Evolutionary conservation across 306 rosid species (phyloP).

Genomic region (Lathyrus sativus): DNA sequence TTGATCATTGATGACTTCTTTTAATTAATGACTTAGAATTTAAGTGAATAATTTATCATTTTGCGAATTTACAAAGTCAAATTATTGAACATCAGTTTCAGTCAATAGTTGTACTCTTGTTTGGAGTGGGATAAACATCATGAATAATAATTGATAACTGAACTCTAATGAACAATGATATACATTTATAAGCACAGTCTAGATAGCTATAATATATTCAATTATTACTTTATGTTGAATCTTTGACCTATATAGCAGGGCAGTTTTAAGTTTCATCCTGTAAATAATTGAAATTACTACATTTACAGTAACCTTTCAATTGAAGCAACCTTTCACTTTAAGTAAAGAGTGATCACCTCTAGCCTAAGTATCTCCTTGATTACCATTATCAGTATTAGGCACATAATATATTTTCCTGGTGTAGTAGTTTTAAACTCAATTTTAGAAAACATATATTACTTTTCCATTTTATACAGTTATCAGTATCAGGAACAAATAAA

Average conservation of each 20-base stretch:
- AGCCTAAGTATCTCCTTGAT: constrained; percentile 19
- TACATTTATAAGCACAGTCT: constrained; percentile 14
- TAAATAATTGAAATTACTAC: background rate
- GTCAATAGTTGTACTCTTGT: background rate
- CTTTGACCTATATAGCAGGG: constrained; percentile 18
- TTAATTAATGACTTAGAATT: too few relatives aligned
- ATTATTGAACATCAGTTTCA: background rate
- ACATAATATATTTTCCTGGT: too few relatives aligned
- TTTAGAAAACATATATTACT: too few relatives aligned
- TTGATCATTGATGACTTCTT: too few relatives aligned
- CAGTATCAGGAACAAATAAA: background rate
- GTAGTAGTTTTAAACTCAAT: too few relatives aligned
- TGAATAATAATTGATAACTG: constrained; percentile 3
- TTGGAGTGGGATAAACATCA: constrained; percentile 11
- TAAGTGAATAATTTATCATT: background rate
- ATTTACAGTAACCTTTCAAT: constrained; percentile 32
- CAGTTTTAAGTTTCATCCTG: constrained; percentile 19
- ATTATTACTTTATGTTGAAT: constrained; percentile 11
- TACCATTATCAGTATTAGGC: background rate
- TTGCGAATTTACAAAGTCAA: background rate
- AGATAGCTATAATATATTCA: too few relatives aligned
- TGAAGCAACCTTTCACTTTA: too few relatives aligned
- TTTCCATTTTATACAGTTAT: background rate
- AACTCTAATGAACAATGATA: constrained; percentile 18
- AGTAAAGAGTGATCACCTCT: background rate